phyloP scores from a whole-genome alignment of 2,329 filamentous ascomycete species.

The Gyromitra esculenta region DNA sequence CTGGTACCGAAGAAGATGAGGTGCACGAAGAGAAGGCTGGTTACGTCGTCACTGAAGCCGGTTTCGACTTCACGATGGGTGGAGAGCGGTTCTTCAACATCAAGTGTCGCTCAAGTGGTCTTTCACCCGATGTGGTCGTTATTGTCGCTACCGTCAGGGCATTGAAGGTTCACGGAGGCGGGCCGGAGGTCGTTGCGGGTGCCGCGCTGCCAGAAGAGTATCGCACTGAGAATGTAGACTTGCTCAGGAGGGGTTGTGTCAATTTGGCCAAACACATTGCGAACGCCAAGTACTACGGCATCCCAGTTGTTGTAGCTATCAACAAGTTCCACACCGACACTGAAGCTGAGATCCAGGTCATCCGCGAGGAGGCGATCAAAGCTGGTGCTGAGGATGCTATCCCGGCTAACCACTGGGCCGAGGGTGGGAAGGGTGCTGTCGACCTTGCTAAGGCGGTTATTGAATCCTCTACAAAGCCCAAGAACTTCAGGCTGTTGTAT shows the following conservation, averaged over 20 bases:
- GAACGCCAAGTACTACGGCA: slow-evolving; percentile 87
- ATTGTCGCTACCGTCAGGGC: slow-evolving; percentile 95
- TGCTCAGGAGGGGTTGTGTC: slow-evolving; percentile 87
- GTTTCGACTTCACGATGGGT: slow-evolving; percentile 99
- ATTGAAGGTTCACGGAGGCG: slow-evolving; percentile 95
- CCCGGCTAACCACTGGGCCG: slow-evolving; percentile 94
- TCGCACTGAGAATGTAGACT: slow-evolving; percentile 89
- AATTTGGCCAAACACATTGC: slow-evolving; percentile 95
- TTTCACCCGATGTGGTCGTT: slow-evolving; percentile 91
- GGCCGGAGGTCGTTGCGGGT: slow-evolving; percentile 90
- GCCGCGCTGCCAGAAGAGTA: slow-evolving; percentile 87
- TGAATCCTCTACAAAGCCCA: slow-evolving; percentile 80
- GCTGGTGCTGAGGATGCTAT: slow-evolving; percentile 95
- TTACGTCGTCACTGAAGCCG: slow-evolving; percentile 95
- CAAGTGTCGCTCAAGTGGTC: slow-evolving; percentile 94
- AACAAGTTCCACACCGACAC: slow-evolving; percentile 97
- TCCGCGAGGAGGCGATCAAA: slow-evolving; percentile 88
- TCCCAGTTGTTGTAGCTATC: slow-evolving; percentile 95
- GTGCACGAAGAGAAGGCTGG: slow-evolving; percentile 82
- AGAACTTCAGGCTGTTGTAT: slow-evolving; percentile 89
- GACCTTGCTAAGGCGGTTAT: slow-evolving; percentile 89
- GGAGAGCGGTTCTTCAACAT: slow-evolving; percentile 99
- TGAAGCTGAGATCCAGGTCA: slow-evolving; percentile 85
- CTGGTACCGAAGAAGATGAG: slow-evolving; percentile 92
- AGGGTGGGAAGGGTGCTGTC: slow-evolving; percentile 88